Percentiles rank a stretch among this genome's conserved stretches.
phyloP scores from a whole-genome alignment of 768 basidiomycete species.

The Atractiella rhizophila region DNA sequence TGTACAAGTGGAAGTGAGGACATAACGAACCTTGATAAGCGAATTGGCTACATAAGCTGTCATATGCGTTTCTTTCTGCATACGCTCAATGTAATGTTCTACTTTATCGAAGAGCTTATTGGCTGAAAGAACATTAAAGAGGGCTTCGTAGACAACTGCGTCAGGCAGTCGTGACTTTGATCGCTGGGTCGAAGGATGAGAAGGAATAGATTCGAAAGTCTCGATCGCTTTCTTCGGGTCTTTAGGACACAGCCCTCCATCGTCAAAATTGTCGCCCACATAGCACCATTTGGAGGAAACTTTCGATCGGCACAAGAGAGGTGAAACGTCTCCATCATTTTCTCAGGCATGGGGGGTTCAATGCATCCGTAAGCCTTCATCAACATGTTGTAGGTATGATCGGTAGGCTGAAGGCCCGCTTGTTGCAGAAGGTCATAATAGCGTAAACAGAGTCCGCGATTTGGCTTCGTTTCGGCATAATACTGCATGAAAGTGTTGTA shows the following conservation, averaged over 20 bases:
- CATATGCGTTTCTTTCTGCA: conserved; percentile 38
- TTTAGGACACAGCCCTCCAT: conserved; percentile 58
- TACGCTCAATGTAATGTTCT: conserved; percentile 36
- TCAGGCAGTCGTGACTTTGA: conserved; percentile 32
- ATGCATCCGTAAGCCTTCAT: conserved; percentile 69
- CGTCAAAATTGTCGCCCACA: conserved; percentile 68
- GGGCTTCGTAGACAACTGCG: conserved; percentile 63
- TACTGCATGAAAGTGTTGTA: conserved; percentile 99
- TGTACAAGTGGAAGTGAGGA: too few relatives aligned
- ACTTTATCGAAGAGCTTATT: conserved; percentile 55
- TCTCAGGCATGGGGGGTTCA: conserved; percentile 34
- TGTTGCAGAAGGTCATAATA: conserved; percentile 43
- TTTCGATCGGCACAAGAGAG: conserved; percentile 37
- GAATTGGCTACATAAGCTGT: conserved; percentile 88
- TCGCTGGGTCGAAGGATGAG: conserved; percentile 27
- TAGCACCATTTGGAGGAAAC: conserved; percentile 31
- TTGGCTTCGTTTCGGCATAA: conserved; percentile 70
- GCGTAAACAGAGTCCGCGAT: conserved; percentile 44
- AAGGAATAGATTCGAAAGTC: conserved; percentile 48
- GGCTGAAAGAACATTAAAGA: conserved; percentile 62
- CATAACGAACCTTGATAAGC: conserved; percentile 22
- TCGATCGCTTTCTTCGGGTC: conserved; percentile 48
- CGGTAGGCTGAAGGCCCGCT: conserved; percentile 44
- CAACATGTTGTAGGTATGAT: conserved; percentile 89
- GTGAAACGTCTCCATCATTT: conserved; percentile 44